Conservation (phyloP, 169 alveolate genomes). For the Cryptosporidium canis region DNA sequence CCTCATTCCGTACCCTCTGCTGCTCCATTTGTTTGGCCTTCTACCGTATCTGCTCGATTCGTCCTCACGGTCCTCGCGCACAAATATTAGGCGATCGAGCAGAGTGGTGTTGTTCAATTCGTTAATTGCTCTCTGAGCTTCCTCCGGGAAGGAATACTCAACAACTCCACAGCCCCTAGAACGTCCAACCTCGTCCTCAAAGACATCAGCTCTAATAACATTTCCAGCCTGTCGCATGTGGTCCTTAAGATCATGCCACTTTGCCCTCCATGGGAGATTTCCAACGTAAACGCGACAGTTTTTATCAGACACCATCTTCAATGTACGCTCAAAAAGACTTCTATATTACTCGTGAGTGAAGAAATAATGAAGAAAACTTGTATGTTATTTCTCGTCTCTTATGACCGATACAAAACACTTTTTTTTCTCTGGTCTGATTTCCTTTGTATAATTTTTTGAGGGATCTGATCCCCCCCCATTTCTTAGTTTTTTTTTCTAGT, state of each 20-base stretch:
- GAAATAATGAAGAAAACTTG: slow-evolving; percentile 12
- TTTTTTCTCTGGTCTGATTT: not conserved
- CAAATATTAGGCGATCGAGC: slow-evolving; percentile 86
- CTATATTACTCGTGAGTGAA: slow-evolving; percentile 24
- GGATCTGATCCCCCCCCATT: slow-evolving; percentile 16
- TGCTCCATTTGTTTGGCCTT: slow-evolving; percentile 50
- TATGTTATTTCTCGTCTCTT: slow-evolving; percentile 32
- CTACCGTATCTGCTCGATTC: slow-evolving; percentile 67
- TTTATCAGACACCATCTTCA: slow-evolving; percentile 74
- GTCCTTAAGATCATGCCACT: slow-evolving; percentile 89
- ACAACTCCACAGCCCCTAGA: slow-evolving; percentile 89
- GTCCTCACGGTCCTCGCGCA: slow-evolving; percentile 85
- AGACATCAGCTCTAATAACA: slow-evolving; percentile 88
- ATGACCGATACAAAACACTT: not conserved
- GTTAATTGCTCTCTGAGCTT: slow-evolving; percentile 83
- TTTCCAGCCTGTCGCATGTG: slow-evolving; percentile 91
- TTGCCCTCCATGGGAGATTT: slow-evolving; percentile 89
- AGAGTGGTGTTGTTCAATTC: slow-evolving; percentile 80
- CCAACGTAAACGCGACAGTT: slow-evolving; percentile 90
- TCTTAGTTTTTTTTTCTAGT: not conserved
- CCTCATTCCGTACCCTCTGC: slow-evolving; percentile 45
- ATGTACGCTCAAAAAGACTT: not conserved
- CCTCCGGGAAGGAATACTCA: slow-evolving; percentile 82
- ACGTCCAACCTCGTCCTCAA: slow-evolving; percentile 88
- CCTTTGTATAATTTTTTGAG: not conserved